Base-by-base conservation (phyloP, 331 rosid genomes). In the Malus hybrid region DNA sequence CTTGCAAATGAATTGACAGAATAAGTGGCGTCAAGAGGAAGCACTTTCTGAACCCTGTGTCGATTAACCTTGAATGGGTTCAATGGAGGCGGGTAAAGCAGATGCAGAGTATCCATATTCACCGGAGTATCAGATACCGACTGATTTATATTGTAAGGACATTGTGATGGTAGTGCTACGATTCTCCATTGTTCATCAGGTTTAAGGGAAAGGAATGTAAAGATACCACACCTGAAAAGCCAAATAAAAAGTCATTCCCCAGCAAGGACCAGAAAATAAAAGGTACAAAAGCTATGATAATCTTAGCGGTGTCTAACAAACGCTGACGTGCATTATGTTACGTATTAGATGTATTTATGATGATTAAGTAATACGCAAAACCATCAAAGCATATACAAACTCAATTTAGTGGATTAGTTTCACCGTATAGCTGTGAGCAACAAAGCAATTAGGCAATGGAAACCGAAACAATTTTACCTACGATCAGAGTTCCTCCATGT, bases 101-200 rank as follows among this genome's bases (percentile, higher is more conserved):
- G 84, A 71, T 84, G 93, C 70, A 87, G 73, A 61, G 84, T 82
- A 42, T 89, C 90, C 89, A 86, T 87, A 79, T 79, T 76, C 48
- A 79, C 75, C 48, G 55, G 73, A 33, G 75, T 28, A 61, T 78
- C 83, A 68, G 85, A 72, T 62, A 77, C 78, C 57, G 82, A 74
- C 70, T 34, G 63, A 63, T 73, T 82, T 71, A 75, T 64, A 73
- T 79, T 86, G 53, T 77, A 79, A 62, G 77, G 70, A 75, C 50
- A 66, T 80, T 65, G 84, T 74, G 77, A 66, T 28, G 93, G 91
- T 67, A 79, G 15, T 62, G 93, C 86, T 50, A 77, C 70, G 84
- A 82, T 81, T 85, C 82, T 86, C 93, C 90, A 82, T 32, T 33
- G 79, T 61, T 90, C 93, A 75, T 87, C 83, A 68, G 89, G 76